phyloP scores from a whole-genome alignment of 306 rosid species.

The Herpetospermum pedunculosum region DNA sequence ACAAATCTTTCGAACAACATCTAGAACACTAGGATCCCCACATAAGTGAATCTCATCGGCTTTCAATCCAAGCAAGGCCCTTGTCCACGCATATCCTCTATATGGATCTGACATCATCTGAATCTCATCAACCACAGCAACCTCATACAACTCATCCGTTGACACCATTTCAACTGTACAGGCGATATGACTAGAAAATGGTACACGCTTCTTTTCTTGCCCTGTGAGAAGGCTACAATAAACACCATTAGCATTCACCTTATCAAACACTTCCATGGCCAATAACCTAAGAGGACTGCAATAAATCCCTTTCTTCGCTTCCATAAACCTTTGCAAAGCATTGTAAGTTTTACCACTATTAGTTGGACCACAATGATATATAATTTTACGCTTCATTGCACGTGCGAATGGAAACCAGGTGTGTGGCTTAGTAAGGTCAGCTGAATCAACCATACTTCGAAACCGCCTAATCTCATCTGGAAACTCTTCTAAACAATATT shows the following conservation, averaged over 20 bases:
- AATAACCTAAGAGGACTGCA: constrained; percentile 76
- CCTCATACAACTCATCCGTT: constrained; percentile 63
- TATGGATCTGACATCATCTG: constrained; percentile 70
- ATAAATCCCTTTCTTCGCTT: constrained; percentile 69
- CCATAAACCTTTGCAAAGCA: constrained; percentile 83
- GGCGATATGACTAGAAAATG: constrained; percentile 65
- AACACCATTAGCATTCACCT: constrained; percentile 69
- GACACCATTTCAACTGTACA: constrained; percentile 94
- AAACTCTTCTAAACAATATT: constrained; percentile 64
- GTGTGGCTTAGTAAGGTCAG: constrained; percentile 81
- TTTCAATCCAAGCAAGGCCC: constrained; percentile 78
- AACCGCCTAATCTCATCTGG: constrained; percentile 67
- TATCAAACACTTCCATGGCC: constrained; percentile 98
- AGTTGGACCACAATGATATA: constrained; percentile 96
- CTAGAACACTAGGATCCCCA: constrained; percentile 86
- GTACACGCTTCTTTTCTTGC: constrained; percentile 77
- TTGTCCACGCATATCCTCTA: constrained; percentile 85
- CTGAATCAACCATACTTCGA: constrained; percentile 41
- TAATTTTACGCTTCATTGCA: constrained; percentile 82
- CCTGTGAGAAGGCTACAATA: constrained; percentile 75
- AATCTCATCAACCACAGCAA: constrained; percentile 83
- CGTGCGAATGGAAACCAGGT: constrained; percentile 94
- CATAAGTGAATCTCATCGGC: constrained; percentile 87
- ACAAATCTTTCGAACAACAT: constrained; percentile 55
- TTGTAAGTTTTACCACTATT: constrained; percentile 91